A percentile compares a stretch with the other conserved stretches of the same genome.
These are phyloP conservation scores for Phoma herbarum DNA, from an alignment of 2,329 filamentous ascomycete species.

Conservation along the genomic window DNA sequence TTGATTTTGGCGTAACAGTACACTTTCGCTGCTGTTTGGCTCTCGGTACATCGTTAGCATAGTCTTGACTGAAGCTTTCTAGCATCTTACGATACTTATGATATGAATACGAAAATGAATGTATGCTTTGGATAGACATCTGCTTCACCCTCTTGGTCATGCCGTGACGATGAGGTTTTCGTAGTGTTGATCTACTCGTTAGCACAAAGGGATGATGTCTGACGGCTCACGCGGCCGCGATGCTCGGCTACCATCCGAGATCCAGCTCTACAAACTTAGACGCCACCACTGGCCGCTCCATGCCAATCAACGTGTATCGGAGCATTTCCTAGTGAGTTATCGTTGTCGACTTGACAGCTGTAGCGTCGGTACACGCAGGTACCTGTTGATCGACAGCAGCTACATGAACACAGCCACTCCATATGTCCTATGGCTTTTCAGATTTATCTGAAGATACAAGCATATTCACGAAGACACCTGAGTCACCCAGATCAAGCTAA, in stretches of 20 bases:
- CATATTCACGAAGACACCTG: too few species aligned
- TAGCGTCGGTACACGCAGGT: slow-evolving; percentile 13
- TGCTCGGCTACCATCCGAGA: not conserved
- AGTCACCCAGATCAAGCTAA: too few species aligned
- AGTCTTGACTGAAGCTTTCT: slow-evolving; percentile 11
- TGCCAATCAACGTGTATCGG: slow-evolving; percentile 3
- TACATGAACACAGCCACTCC: not conserved
- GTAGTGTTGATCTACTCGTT: not conserved
- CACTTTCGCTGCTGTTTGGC: not conserved
- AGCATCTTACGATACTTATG: slow-evolving; percentile 23
- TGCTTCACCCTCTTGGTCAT: not conserved
- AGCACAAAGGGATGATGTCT: not conserved
- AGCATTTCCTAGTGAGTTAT: not conserved
- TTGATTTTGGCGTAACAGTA: slow-evolving; percentile 12
- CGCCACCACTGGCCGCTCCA: not conserved
- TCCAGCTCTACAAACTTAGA: not conserved
- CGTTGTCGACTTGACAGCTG: slow-evolving; percentile 9
- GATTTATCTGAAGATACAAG: too few species aligned
- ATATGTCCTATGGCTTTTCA: not conserved
- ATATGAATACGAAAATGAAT: slow-evolving; percentile 22
- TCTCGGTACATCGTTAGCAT: slow-evolving; percentile 21
- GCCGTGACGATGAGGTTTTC: not conserved
- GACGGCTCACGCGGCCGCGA: not conserved
- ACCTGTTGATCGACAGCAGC: not conserved
- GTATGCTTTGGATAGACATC: slow-evolving; percentile 17